Evolutionary conservation across 2,329 filamentous ascomycete genomes (phyloP), one percentile per base, ranked within the genome.

Genomic region (Diaporthe vaccinii): DNA sequence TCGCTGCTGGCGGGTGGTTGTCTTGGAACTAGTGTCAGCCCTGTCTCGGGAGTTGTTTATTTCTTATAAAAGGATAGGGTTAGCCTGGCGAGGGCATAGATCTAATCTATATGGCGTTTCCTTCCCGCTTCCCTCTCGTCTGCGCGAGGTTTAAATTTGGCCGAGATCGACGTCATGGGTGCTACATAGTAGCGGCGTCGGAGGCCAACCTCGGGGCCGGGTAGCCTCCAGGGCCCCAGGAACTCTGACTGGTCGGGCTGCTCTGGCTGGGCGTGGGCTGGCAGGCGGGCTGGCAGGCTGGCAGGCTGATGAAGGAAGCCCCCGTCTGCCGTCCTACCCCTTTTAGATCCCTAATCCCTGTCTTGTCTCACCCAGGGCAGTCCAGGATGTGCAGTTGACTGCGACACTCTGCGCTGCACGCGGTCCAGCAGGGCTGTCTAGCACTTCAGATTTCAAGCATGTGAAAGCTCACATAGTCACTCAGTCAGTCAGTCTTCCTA

Each of bases 141-240:
- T 36, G 46, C 57, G 49, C 57, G 57, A 46, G 20, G 59, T 41
- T 72, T 65, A 53, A 28, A 39, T 72, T 68, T 70, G 72, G 53
- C 49, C 46, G 41, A 17, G 55, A 58, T 67, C 71, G 75, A 72
- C 75, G 75, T 74, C 74, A 74, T 65, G 49, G 25, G 58, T 55
- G 65, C 57, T n/a, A 55, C 55, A 4, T 14, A 4, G 57, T 25
- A 59, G 53, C 69, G 57, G 69, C 57, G 55, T 72, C 69, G 57
- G 69, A 36, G 62, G 69, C 69, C 55, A 59, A 15, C 53, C 39
- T 72, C 53, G 41, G 69, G 41, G 62, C 62, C 62, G 57, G 41
- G 51, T 46, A 58, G 46, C 22, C 28, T 39, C 22, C 61, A 31
- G 17, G 22, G 34, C 6, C 57, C 57, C 34, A 41, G 34, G 34